Conservation (phyloP, 805 yeast species). For the Hanseniaspora jakobsenii region DNA sequence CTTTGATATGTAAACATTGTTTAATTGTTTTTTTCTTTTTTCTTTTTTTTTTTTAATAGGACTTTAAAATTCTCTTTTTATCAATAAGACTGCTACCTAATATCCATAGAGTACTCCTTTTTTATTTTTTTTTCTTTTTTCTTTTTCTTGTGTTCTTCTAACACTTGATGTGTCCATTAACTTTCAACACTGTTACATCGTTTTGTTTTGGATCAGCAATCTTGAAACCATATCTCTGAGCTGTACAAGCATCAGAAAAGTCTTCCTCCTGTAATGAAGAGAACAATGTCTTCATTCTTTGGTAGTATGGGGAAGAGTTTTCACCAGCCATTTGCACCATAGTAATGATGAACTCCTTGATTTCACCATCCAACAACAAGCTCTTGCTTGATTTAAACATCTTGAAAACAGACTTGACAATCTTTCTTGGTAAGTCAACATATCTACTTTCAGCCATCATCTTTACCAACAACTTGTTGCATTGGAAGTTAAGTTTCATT, state of each 20-base stretch:
- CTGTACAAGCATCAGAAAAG: not conserved
- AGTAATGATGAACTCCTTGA: not conserved
- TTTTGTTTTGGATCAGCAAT: slow-evolving; percentile 9
- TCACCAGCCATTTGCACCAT: not conserved
- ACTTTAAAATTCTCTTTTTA: no score
- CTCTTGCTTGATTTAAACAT: not conserved
- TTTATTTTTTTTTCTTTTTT: no score
- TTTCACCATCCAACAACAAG: not conserved
- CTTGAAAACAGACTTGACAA: slow-evolving; percentile 1
- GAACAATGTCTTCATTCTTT: slow-evolving; percentile 3
- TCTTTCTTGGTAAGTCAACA: slow-evolving; percentile 3
- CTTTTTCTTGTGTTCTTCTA: no score
- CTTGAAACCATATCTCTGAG: not conserved
- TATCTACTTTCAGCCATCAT: slow-evolving; percentile 11
- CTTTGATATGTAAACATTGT: no score
- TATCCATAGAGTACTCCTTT: no score
- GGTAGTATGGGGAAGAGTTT: not conserved
- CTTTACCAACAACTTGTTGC: slow-evolving; percentile 1
- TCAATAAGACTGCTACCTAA: no score
- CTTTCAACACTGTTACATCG: not conserved
- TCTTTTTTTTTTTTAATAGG: no score
- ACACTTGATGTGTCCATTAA: not conserved
- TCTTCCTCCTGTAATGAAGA: not conserved
- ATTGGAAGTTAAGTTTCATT: not conserved
- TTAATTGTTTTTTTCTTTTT: no score